Evolutionary conservation across 805 yeast species (phyloP).

Genomic region (Wickerhamiella lipophila): DNA sequence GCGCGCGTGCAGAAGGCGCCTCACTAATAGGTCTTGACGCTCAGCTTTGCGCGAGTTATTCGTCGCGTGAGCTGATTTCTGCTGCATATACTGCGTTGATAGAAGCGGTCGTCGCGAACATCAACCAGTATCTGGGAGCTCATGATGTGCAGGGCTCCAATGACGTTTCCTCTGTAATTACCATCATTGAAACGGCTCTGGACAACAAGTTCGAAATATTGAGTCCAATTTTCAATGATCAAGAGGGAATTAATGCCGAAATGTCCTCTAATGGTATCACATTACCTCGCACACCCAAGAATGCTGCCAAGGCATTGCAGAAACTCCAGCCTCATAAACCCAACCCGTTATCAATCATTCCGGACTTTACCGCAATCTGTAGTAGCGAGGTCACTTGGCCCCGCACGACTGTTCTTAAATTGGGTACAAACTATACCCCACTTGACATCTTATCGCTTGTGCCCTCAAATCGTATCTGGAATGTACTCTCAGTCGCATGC

Average conservation of each 20-base stretch:
- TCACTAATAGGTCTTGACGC: slow-evolving; percentile 31
- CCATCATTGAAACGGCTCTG: slow-evolving; percentile 27
- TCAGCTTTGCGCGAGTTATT: slow-evolving; percentile 19
- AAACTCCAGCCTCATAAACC: slow-evolving; percentile 11
- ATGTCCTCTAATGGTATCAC: slow-evolving; percentile 29
- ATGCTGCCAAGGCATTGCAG: slow-evolving; percentile 16
- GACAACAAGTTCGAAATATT: slow-evolving; percentile 22
- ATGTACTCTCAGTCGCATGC: slow-evolving; percentile 26
- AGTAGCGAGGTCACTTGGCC: slow-evolving; percentile 24
- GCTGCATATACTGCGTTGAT: slow-evolving; percentile 28
- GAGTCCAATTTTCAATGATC: slow-evolving; percentile 28
- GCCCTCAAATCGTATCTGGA: slow-evolving; percentile 29
- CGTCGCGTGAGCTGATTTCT: slow-evolving; percentile 26
- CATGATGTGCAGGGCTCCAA: slow-evolving; percentile 21
- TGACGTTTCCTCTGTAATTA: slow-evolving; percentile 28
- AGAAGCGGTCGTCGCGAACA: slow-evolving; percentile 25
- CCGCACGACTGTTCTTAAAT: slow-evolving; percentile 9
- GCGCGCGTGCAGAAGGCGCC: slow-evolving; percentile 31
- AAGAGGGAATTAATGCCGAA: slow-evolving; percentile 29
- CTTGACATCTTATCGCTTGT: slow-evolving; percentile 22
- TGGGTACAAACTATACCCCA: slow-evolving; percentile 9
- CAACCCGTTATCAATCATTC: slow-evolving; percentile 15
- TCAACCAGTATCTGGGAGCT: slow-evolving; percentile 27
- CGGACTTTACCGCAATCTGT: slow-evolving; percentile 19
- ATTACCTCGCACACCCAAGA: slow-evolving; percentile 23